phyloP scores from a whole-genome alignment of 2,329 filamentous ascomycete genomes.

The Zasmidium cellare region DNA sequence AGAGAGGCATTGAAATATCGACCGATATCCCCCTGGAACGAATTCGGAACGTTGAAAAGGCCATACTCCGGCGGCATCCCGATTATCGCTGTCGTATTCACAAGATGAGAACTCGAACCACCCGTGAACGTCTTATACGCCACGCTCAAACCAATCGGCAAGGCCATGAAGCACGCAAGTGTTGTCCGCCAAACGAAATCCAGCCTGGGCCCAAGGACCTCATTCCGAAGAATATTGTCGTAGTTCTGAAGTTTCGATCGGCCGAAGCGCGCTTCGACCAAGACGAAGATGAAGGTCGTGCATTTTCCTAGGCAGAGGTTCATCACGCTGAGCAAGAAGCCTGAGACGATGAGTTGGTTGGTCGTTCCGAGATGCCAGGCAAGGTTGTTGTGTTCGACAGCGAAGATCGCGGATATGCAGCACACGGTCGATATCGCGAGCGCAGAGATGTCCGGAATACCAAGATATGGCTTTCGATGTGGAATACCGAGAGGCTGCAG shows the following conservation, averaged over 20 bases:
- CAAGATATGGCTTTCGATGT: background rate
- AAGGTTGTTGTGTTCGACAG: background rate
- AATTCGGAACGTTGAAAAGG: background rate
- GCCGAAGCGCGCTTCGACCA: conserved; percentile 1
- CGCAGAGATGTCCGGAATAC: background rate
- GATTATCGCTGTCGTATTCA: background rate
- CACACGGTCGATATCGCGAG: background rate
- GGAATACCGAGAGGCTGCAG: background rate
- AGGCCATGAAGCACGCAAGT: background rate
- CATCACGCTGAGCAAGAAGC: conserved; percentile 7
- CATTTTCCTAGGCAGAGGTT: background rate
- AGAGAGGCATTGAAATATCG: background rate
- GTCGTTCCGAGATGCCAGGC: background rate
- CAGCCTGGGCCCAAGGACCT: background rate
- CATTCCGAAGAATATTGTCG: background rate
- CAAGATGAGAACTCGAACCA: background rate
- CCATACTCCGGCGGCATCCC: background rate
- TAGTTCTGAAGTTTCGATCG: conserved; percentile 5
- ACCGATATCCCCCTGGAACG: background rate
- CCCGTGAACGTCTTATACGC: background rate
- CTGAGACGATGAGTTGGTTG: conserved; percentile 4
- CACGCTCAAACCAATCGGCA: background rate
- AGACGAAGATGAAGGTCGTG: background rate
- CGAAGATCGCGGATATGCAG: background rate
- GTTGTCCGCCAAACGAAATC: background rate